Percentiles rank a stretch among this genome's conserved stretches.
These are phyloP conservation scores for Serendipita sp. DNA, from an alignment of 768 basidiomycete species.

Conservation along the genomic window DNA sequence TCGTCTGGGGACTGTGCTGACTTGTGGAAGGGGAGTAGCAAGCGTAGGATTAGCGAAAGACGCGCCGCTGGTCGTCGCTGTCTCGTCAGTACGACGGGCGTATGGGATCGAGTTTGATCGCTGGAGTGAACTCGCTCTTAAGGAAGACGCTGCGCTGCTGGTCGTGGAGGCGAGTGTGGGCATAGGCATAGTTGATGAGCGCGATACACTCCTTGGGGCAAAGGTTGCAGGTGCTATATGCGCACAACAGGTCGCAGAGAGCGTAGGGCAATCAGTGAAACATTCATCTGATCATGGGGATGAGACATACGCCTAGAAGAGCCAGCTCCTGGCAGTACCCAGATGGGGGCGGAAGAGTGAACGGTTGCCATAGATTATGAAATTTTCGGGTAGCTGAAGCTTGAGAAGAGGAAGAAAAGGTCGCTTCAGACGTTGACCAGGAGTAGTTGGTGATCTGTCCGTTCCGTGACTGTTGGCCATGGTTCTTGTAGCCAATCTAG, in stretches of 20 bases:
- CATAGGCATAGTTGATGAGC: background rate
- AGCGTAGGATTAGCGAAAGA: background rate
- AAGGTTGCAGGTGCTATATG: background rate
- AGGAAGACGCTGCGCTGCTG: background rate
- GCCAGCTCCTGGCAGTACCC: background rate
- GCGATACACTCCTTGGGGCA: background rate
- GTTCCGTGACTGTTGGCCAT: too few relatives aligned
- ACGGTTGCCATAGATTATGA: background rate
- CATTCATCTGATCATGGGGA: background rate
- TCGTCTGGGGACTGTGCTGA: background rate
- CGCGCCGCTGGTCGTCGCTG: background rate
- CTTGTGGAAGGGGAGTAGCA: background rate
- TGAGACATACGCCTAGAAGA: background rate
- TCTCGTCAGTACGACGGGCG: background rate
- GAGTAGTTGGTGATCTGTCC: too few relatives aligned
- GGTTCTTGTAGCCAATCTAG: too few relatives aligned
- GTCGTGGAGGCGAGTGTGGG: background rate
- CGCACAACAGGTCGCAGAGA: background rate
- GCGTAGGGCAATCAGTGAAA: background rate
- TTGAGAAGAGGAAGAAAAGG: too few relatives aligned
- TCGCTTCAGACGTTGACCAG: too few relatives aligned
- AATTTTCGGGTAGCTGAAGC: too few relatives aligned
- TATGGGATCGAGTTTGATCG: conserved; percentile 4
- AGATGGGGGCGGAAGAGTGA: background rate
- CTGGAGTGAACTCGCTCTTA: background rate